Conservation (phyloP, 2,329 filamentous ascomycete species). For the Penicillium sp. region DNA sequence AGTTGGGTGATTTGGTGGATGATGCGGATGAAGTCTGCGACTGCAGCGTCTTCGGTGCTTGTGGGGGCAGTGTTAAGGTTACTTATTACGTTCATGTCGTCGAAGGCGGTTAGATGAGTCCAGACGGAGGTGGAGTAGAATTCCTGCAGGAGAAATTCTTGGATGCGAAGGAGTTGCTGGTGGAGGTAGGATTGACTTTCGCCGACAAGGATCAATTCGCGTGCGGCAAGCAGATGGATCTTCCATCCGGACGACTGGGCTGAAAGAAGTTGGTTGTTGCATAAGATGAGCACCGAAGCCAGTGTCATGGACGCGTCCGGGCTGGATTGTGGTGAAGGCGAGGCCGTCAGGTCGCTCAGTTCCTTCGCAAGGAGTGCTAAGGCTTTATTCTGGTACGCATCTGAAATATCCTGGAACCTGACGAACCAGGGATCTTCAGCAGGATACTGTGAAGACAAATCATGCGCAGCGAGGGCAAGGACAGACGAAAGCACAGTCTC, state of each 20-base stretch:
- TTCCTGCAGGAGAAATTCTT: constrained; percentile 3
- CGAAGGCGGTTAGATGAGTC: constrained; percentile 2
- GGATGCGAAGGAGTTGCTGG: constrained; percentile 1
- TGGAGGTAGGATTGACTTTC: not conserved
- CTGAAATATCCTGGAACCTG: constrained; percentile 1
- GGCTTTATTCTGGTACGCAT: constrained; percentile 6
- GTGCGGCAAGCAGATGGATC: constrained; percentile 2
- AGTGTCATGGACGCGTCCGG: constrained; percentile 3
- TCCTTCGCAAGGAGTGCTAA: not conserved
- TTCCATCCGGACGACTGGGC: constrained; percentile 1
- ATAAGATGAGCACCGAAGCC: constrained; percentile 4
- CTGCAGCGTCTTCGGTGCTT: constrained; percentile 3
- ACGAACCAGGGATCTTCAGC: constrained; percentile 2
- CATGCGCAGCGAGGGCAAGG: constrained; percentile 1
- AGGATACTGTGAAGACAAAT: constrained; percentile 2
- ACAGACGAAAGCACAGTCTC: constrained; percentile 3
- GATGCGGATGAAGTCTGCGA: constrained; percentile 4
- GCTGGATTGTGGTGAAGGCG: not conserved
- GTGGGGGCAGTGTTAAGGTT: not conserved
- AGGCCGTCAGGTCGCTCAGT: not conserved
- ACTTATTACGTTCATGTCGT: constrained; percentile 1
- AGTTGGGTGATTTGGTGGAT: constrained; percentile 1
- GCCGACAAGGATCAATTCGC: constrained; percentile 1
- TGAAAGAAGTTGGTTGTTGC: constrained; percentile 2
- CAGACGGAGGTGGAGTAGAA: constrained; percentile 4